Conservation (phyloP, 345 rosid species). For the Hibiscus trionum region DNA sequence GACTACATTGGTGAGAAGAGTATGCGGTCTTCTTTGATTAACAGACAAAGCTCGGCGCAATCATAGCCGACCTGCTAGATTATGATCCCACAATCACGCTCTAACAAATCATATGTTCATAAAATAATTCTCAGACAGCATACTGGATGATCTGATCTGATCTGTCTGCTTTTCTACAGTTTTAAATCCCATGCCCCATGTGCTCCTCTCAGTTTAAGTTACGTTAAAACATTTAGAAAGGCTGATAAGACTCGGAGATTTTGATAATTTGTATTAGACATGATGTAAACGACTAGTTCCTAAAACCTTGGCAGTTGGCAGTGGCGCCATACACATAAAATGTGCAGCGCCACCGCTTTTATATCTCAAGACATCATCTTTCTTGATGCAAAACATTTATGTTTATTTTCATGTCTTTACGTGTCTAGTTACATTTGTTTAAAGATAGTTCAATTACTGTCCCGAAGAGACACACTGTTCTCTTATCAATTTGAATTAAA, state of each 20-base stretch:
- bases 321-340: too few relatives aligned
- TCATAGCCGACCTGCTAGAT: slow-evolving; percentile 64
- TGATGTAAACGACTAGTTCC: too few relatives aligned
- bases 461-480: not conserved
- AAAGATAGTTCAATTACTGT: not conserved
- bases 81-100: slow-evolving; percentile 52
- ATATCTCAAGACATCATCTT: too few relatives aligned
- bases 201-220: slow-evolving; percentile 24
- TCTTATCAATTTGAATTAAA: not conserved
- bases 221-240: not conserved
- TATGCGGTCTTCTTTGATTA: slow-evolving; percentile 19
- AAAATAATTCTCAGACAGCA: not conserved
- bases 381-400: too few relatives aligned
- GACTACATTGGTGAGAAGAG: too few relatives aligned
- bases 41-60: slow-evolving; percentile 52
- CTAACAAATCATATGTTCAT: slow-evolving; percentile 21
- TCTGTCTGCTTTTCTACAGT: slow-evolving; percentile 13
- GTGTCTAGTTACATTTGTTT: not conserved
- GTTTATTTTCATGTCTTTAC: not conserved
- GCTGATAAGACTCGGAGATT: not conserved
- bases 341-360: too few relatives aligned
- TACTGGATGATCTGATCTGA: slow-evolving; percentile 16
- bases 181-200: slow-evolving; percentile 23
- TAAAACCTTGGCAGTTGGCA: too few relatives aligned
- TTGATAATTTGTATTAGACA: too few relatives aligned